Base-by-base conservation (phyloP, 75 land plant species). In the Pinus taeda region DNA sequence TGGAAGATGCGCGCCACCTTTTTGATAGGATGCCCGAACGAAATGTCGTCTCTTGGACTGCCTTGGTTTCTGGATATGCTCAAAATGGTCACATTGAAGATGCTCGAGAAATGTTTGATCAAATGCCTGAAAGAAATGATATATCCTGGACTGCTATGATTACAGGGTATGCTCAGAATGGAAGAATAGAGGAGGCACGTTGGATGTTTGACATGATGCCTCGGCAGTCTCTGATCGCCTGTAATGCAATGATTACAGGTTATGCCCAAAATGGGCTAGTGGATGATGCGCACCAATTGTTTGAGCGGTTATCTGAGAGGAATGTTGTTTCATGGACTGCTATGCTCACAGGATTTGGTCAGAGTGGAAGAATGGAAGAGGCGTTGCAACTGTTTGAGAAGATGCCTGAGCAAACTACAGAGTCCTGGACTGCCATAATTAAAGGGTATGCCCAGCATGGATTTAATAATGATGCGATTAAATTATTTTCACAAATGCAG, bases 291-390 rank as follows among this genome's bases (percentile, higher is more conserved):
- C 62, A 78, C 42, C 33, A 66, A 59, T 74, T 87, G 75, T 90
- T 87, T 57, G 87, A 73, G 17, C 83, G 81, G 72, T 77, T 87
- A 39, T 12, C 81, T 26, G 62, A 74, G 3, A 88, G 84, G 29
- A 81, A 88, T 69, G 36, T 79, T 29, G 83, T 85, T 33, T 89
- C 86, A 12, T 84, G 81, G 76, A 91, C 85, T 73, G 81, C 87
- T 4, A 86, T 89, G 88, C 80, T 91, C 57, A 83, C 87, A 77
- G 87, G 74, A 13, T 76, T 66, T 45, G 71, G 49, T 18, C 79
- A 71, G 45, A 85, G 82, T 74, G 78, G 78, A 74, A 57, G 59
- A 57, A 76, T 78, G 30, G 45, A 75, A 33, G 59, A 74, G 59
- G 80, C 78, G 7, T 60, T 74, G 26, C 60, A 57, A 58, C 9